Conservation (phyloP, 129 eudicot species). For the Cynara cardunculus region DNA sequence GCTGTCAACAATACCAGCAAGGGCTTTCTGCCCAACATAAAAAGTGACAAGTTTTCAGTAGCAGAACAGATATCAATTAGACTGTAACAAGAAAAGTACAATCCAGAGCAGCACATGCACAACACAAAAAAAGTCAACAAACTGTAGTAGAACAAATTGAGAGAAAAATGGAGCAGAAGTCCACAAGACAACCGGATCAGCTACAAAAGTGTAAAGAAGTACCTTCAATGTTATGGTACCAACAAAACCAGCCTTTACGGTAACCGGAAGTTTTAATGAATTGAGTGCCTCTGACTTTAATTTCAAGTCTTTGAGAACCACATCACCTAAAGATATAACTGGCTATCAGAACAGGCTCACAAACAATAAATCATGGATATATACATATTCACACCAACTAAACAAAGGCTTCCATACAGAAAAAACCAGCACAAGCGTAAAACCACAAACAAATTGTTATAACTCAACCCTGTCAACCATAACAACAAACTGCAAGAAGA, state of each 20-base stretch:
- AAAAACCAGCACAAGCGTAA: not conserved
- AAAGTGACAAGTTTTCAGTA: not conserved
- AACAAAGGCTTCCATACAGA: not conserved
- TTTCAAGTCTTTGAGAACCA: slow-evolving; percentile 92
- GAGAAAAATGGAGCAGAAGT: not conserved
- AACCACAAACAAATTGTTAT: slow-evolving; percentile 4
- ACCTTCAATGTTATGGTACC: slow-evolving; percentile 97
- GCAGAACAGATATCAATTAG: not conserved
- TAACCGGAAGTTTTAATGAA: slow-evolving; percentile 86
- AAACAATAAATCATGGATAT: not conserved
- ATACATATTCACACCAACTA: not conserved
- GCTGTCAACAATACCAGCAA: not conserved
- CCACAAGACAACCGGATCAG: not conserved
- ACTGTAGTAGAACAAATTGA: not conserved
- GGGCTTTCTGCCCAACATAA: not conserved
- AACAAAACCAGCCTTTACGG: slow-evolving; percentile 89
- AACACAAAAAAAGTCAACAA: not conserved
- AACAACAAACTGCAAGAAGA: not conserved
- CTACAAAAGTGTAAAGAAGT: slow-evolving; percentile 11
- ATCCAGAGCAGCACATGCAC: slow-evolving; percentile 7
- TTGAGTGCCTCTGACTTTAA: slow-evolving; percentile 94
- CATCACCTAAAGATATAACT: slow-evolving; percentile 63
- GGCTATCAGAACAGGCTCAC: slow-evolving; percentile 14
- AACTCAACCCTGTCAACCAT: slow-evolving; percentile 8
- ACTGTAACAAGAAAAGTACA: not conserved